Base-by-base conservation (phyloP, 805 yeast genomes). In the Nakazawaea molendinolei region DNA sequence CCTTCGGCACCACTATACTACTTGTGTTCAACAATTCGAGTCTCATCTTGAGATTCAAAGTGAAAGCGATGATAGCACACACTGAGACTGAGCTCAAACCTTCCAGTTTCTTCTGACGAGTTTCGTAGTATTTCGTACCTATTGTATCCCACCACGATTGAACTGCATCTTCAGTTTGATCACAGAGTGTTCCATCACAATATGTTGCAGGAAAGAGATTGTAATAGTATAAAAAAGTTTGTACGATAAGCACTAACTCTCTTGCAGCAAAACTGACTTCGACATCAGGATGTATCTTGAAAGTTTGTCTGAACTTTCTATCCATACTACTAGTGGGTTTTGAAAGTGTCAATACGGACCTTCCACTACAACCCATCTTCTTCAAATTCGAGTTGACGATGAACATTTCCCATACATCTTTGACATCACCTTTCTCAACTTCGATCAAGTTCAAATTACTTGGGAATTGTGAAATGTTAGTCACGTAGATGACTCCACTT, bases 111-210 rank as follows among this genome's bases (percentile, higher is more conserved):
- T 53, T 42, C 4, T 49, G 53, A 26, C 37, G 45, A 12, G 38
- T 44, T 41, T 21, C 58, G 38, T 49, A 61, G 32, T 53, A 74
- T 5, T 67, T 64, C 5, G 63, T 56, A 0, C 95, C 95, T 44
- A 81, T 70, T 23, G 74, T 53, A 24, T 65, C 66, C 97, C 97
- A 90, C 97, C 97, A 90, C 30, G 67, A 64, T 2, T 55, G 49
- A 17, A 86, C 69, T 0, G 94, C 94, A 16, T 59, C 66, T 42
- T 79, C 80, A 0, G 98, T 90, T 39, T 71, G 67, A 39, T 76
- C 73, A 54, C 97, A 90, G 3, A 87, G 60, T 12, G 90, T 60
- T 0, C 98, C 97, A 58, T 92, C 97, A 39, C 85, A 84, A 44
- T 70, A 76, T 22, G 60, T 60, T 0, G 85, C 77, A 34, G 77